Evolutionary conservation across 305 asterid species (phyloP).

Genomic region (Plantago lanceolata): DNA sequence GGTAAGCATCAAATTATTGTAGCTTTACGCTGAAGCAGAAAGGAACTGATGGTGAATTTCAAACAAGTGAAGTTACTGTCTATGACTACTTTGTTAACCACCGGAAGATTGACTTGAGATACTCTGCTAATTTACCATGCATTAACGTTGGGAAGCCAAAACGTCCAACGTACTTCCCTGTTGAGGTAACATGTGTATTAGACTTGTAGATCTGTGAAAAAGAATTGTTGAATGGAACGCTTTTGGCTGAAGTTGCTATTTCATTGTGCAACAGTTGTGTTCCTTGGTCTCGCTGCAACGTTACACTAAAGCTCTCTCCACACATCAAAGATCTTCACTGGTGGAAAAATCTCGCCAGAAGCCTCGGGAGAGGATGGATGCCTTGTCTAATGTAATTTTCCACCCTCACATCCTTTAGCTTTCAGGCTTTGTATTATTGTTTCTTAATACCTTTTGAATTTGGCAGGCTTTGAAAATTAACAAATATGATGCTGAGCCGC

Average conservation of each 20-base stretch:
- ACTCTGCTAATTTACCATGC: conserved; percentile 65
- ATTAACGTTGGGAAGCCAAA: conserved; percentile 60
- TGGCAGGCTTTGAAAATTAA: conserved; percentile 62
- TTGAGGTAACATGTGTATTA: conserved; percentile 43
- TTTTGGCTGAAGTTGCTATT: conserved; percentile 9
- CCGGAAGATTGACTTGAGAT: conserved; percentile 44
- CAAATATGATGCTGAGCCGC: conserved; percentile 59
- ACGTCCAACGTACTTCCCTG: conserved; percentile 52
- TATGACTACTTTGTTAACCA: conserved; percentile 61
- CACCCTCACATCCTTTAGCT: not conserved
- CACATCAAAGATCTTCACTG: conserved; percentile 60
- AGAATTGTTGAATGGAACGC: not conserved
- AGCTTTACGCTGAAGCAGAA: conserved; percentile 51
- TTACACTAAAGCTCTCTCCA: conserved; percentile 63
- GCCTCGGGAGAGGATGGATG: conserved; percentile 71
- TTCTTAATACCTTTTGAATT: conserved; percentile 10
- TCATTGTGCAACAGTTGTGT: conserved; percentile 32
- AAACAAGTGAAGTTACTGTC: conserved; percentile 45
- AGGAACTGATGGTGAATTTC: conserved; percentile 28
- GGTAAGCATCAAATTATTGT: conserved; percentile 10
- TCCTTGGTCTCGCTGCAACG: conserved; percentile 62
- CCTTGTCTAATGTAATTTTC: conserved; percentile 46
- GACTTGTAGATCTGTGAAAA: not conserved
- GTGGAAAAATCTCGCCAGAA: conserved; percentile 83
- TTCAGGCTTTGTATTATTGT: not conserved